phyloP scores from a whole-genome alignment of 768 basidiomycete genomes.

The Panus rudis region DNA sequence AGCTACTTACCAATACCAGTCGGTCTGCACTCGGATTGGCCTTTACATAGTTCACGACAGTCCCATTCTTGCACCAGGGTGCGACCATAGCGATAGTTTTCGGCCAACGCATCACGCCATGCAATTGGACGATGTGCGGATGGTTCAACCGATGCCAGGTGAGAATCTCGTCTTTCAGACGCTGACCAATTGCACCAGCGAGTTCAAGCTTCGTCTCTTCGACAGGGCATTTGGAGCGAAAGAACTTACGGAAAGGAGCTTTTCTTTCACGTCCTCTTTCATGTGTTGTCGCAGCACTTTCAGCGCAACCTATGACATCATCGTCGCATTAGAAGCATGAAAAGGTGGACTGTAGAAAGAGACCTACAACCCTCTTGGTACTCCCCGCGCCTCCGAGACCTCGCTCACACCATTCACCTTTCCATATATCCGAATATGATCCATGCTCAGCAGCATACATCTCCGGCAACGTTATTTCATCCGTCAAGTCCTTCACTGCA shows the following conservation, averaged over 20 bases:
- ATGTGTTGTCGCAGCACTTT: slow-evolving; percentile 47
- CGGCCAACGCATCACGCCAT: slow-evolving; percentile 44
- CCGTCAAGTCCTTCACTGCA: slow-evolving; percentile 47
- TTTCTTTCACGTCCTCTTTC: slow-evolving; percentile 44
- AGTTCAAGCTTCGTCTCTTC: no score
- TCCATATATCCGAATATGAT: slow-evolving; percentile 57
- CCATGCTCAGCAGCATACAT: slow-evolving; percentile 44
- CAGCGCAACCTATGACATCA: slow-evolving; percentile 43
- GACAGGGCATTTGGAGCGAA: no score
- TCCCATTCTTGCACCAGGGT: slow-evolving; percentile 57
- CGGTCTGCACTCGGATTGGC: slow-evolving; percentile 35
- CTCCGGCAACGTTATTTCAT: slow-evolving; percentile 43
- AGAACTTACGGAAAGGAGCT: slow-evolving; percentile 38
- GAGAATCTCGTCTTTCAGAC: slow-evolving; percentile 47
- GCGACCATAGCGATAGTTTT: slow-evolving; percentile 58
- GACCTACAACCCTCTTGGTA: not conserved
- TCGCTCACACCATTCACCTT: slow-evolving; percentile 45
- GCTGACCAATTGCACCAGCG: slow-evolving; percentile 25
- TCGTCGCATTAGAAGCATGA: no score
- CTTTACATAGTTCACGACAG: slow-evolving; percentile 43
- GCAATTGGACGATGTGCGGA: slow-evolving; percentile 46
- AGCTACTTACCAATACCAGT: slow-evolving; percentile 35
- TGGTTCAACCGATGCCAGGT: slow-evolving; percentile 56
- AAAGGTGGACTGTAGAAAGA: no score
- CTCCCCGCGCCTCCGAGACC: slow-evolving; percentile 18